A percentile compares a stretch with the other conserved stretches of the same genome.
These are phyloP conservation scores for Pisolithus marmoratus DNA, from an alignment of 768 basidiomycete species.

Conservation along the genomic window DNA sequence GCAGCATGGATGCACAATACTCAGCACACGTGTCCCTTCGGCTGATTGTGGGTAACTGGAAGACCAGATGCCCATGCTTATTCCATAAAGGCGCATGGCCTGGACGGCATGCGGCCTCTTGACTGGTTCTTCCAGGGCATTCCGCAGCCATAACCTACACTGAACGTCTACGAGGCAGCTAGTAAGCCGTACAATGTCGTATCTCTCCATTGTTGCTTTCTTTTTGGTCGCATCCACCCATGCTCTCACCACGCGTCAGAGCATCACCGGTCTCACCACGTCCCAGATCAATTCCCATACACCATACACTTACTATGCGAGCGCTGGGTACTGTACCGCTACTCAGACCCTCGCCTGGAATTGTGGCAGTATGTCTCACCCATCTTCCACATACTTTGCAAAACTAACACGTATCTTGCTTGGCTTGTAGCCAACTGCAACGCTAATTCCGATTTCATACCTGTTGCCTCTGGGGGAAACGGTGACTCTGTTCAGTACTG, in stretches of 20 bases:
- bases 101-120: too few species aligned
- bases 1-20: too few species aligned
- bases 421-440: conserved; percentile 37
- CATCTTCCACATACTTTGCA: too few species aligned
- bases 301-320: conserved; percentile 48
- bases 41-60: too few species aligned
- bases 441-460: conserved; percentile 42
- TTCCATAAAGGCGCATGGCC: too few species aligned
- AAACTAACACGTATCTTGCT: neutral
- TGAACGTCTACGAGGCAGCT: too few species aligned
- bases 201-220: neutral
- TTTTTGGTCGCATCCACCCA: neutral
- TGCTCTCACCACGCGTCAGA: conserved; percentile 26
- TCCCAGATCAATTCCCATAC: conserved; percentile 38
- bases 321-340: conserved; percentile 44
- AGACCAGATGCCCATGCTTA: too few species aligned
- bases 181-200: neutral
- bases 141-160: too few species aligned
- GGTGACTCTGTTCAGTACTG: conserved; percentile 40
- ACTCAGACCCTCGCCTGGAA: conserved; percentile 42
- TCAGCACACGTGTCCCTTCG: too few species aligned
- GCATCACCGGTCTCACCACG: conserved; percentile 35
- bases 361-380: conserved; percentile 42
- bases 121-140: too few species aligned
- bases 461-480: conserved; percentile 44